These are phyloP conservation scores for Avicennia marina DNA, from an alignment of 257 asterid species.

Conservation along the genomic window DNA sequence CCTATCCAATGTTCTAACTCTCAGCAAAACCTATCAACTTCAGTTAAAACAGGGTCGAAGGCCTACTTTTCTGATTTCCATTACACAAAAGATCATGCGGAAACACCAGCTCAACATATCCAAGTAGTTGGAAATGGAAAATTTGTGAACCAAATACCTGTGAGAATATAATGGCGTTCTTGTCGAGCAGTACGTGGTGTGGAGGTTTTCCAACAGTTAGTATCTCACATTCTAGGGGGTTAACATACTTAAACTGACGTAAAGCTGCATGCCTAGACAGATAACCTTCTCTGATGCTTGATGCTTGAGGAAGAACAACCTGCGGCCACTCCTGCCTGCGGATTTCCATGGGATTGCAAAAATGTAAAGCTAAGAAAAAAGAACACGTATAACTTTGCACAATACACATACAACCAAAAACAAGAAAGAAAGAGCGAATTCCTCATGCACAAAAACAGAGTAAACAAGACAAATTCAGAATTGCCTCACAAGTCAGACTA, in stretches of 20 bases:
- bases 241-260: conserved; percentile 50
- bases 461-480: no score
- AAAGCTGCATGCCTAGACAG: conserved; percentile 42
- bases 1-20: no score
- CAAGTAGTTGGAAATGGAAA: not conserved
- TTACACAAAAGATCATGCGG: not conserved
- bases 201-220: conserved; percentile 28
- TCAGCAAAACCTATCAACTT: no score
- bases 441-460: not conserved
- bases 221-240: conserved; percentile 35
- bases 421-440: no score
- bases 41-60: not conserved
- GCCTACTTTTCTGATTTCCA: not conserved
- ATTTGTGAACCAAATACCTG: conserved; percentile 36
- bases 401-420: not conserved
- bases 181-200: conserved; percentile 39
- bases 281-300: conserved; percentile 58
- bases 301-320: conserved; percentile 24
- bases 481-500: not conserved
- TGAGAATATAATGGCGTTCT: conserved; percentile 38
- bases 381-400: not conserved
- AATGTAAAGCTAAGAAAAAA: not conserved
- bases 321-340: conserved; percentile 64
- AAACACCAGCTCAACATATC: not conserved
- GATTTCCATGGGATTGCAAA: conserved; percentile 3